These are phyloP conservation scores for Aspergillus glaucus DNA, from an alignment of 2,329 filamentous ascomycete genomes.

Conservation along the genomic window DNA sequence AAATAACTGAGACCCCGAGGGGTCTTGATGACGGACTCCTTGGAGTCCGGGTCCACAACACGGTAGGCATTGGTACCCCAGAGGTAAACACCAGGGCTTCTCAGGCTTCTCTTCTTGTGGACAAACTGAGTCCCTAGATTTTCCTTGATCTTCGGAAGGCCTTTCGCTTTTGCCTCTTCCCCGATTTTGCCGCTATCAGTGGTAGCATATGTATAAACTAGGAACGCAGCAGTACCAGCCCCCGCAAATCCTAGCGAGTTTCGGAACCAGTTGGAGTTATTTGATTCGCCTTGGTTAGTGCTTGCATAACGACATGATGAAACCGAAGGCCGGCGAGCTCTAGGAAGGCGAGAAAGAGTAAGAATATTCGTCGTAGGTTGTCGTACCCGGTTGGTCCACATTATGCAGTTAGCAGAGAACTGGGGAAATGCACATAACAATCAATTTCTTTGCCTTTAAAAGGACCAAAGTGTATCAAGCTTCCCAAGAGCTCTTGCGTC, in stretches of 20 bases:
- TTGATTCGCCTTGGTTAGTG: slow-evolving; percentile 11
- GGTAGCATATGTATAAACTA: slow-evolving; percentile 26
- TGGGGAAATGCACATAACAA: background rate
- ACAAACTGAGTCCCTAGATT: slow-evolving; percentile 77
- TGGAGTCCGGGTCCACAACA: slow-evolving; percentile 78
- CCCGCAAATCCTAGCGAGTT: slow-evolving; percentile 25
- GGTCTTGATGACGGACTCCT: slow-evolving; percentile 70
- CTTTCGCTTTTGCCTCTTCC: slow-evolving; percentile 13
- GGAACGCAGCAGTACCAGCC: slow-evolving; percentile 24
- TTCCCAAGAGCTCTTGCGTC: slow-evolving; percentile 15
- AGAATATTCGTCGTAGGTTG: slow-evolving; percentile 16
- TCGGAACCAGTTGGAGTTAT: slow-evolving; percentile 22
- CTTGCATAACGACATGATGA: slow-evolving; percentile 25
- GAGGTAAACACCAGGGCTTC: slow-evolving; percentile 80
- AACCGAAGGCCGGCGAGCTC: slow-evolving; percentile 12
- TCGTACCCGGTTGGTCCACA: slow-evolving; percentile 23
- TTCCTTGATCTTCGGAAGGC: slow-evolving; percentile 37
- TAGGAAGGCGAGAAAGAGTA: slow-evolving; percentile 17
- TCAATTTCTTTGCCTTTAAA: slow-evolving; percentile 21
- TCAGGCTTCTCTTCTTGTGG: slow-evolving; percentile 76
- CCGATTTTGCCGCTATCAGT: slow-evolving; percentile 13
- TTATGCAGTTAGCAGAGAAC: slow-evolving; percentile 10
- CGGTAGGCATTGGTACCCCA: slow-evolving; percentile 85
- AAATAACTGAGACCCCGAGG: slow-evolving; percentile 76
- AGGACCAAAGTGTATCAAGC: background rate